Evolutionary conservation across 306 rosid species (phyloP).

Genomic region (Gillenia trifoliata): DNA sequence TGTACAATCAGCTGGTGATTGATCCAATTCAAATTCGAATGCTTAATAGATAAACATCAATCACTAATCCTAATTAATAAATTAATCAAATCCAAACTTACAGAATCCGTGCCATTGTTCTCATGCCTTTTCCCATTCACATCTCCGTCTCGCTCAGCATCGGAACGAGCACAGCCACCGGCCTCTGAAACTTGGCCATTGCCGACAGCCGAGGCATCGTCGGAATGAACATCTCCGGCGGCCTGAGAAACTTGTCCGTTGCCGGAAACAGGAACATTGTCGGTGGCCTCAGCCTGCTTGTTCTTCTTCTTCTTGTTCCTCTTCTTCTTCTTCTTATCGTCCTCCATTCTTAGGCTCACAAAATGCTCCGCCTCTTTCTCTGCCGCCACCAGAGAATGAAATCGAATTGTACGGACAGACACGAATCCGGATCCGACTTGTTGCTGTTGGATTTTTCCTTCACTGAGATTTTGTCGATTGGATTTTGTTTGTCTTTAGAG

Average conservation of each 20-base stretch:
- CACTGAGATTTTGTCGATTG: not conserved
- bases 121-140: slow-evolving; percentile 25
- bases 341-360: slow-evolving; percentile 42
- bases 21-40: not conserved
- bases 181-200: slow-evolving; percentile 23
- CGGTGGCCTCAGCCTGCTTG: slow-evolving; percentile 42
- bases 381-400: not conserved
- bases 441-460: not conserved
- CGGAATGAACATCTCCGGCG: slow-evolving; percentile 31
- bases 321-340: slow-evolving; percentile 49
- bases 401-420: not conserved
- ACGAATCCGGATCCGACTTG: slow-evolving; percentile 2
- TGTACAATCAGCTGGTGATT: not conserved
- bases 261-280: slow-evolving; percentile 24
- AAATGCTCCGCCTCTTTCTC: slow-evolving; percentile 12
- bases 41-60: not conserved
- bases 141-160: slow-evolving; percentile 17
- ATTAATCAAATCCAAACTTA: slow-evolving; percentile 34
- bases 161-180: not conserved
- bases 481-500: not conserved
- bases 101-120: slow-evolving; percentile 43
- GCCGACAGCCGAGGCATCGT: slow-evolving; percentile 25
- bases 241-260: slow-evolving; percentile 29
- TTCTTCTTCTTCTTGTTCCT: slow-evolving; percentile 54
- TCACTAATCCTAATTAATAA: not conserved